Percentiles rank a stretch among this genome's conserved stretches.
These are phyloP conservation scores for Fraxinus dipetala DNA, from an alignment of 305 asterid genomes.

Conservation along the genomic window DNA sequence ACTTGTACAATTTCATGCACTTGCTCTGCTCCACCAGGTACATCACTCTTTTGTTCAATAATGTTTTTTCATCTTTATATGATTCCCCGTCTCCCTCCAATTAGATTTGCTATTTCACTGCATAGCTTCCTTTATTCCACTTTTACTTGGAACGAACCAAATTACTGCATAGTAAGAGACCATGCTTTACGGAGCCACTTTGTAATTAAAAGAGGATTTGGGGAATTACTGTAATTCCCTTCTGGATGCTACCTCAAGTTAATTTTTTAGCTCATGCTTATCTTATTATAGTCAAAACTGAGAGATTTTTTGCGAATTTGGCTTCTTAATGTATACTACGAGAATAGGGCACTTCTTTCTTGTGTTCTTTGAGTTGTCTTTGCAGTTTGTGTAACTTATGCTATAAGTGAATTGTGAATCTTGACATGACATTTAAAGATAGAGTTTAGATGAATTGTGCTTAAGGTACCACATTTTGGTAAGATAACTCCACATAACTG, in stretches of 20 bases:
- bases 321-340: neutral
- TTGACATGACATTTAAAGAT: neutral
- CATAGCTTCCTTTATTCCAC: neutral
- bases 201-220: neutral
- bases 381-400: neutral
- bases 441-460: neutral
- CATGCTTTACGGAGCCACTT: neutral
- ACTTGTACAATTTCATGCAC: conserved; percentile 96
- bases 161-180: neutral
- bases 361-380: neutral
- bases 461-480: neutral
- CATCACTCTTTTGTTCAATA: conserved; percentile 7
- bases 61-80: neutral
- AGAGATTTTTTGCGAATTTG: neutral
- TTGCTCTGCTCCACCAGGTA: conserved; percentile 96
- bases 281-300: neutral
- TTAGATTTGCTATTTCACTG: neutral
- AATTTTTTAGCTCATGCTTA: neutral
- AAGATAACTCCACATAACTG: neutral
- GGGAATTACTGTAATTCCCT: neutral
- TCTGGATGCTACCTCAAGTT: neutral
- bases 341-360: neutral
- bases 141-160: neutral
- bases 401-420: neutral
- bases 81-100: neutral